These are phyloP conservation scores for Candida coquimbonensis DNA, from an alignment of 805 yeast species.

Conservation along the genomic window DNA sequence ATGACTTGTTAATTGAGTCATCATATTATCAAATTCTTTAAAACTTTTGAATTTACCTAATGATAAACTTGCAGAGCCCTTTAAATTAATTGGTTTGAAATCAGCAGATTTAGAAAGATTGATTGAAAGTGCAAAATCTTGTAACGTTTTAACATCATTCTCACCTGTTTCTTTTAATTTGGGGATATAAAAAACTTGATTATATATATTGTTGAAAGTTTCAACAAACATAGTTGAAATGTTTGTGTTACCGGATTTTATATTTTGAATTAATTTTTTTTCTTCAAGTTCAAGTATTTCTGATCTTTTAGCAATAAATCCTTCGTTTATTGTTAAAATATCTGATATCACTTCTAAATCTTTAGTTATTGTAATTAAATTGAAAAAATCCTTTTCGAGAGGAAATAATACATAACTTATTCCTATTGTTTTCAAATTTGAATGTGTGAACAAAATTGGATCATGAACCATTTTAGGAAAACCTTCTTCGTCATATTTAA, in stretches of 20 bases:
- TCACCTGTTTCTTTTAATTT: not conserved
- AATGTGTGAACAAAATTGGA: constrained; percentile 20
- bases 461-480: constrained; percentile 33
- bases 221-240: no score
- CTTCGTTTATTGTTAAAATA: constrained; percentile 6
- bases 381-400: not conserved
- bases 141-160: constrained; percentile 11
- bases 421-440: not conserved
- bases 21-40: constrained; percentile 33
- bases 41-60: constrained; percentile 24
- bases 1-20: constrained; percentile 27
- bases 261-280: not conserved
- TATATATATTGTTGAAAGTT: not conserved
- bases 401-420: constrained; percentile 5
- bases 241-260: no score
- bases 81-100: constrained; percentile 8
- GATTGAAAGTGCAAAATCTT: constrained; percentile 9
- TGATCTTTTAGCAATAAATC: not conserved
- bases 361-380: constrained; percentile 1
- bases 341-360: constrained; percentile 3
- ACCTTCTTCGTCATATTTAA: constrained; percentile 26
- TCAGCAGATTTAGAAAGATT: constrained; percentile 1
- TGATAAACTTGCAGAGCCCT: constrained; percentile 16
- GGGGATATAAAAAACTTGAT: constrained; percentile 7
- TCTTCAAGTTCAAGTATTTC: not conserved